Conservation (phyloP, 371 early-diverging fungal species). For the Chytridiales sp. region DNA sequence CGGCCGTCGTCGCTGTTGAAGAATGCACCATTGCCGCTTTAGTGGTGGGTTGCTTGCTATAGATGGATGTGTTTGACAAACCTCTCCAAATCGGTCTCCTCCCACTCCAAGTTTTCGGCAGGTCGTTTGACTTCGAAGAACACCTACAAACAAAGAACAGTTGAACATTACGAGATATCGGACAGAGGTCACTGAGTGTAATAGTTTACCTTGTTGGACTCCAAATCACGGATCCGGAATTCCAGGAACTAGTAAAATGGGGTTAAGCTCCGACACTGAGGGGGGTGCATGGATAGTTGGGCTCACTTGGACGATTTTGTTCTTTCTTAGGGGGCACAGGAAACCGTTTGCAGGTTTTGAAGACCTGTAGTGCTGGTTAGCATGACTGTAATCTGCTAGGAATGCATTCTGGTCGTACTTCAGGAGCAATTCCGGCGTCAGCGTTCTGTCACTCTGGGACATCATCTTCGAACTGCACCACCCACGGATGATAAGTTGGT, state of each 20-base stretch:
- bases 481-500: too few relatives aligned
- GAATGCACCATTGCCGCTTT: conserved; percentile 4
- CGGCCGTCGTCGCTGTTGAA: conserved; percentile 25
- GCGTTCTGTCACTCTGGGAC: too few relatives aligned
- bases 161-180: not conserved
- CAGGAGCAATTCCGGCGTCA: too few relatives aligned
- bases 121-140: conserved; percentile 43
- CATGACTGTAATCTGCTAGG: too few relatives aligned
- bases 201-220: conserved; percentile 28
- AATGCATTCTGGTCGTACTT: too few relatives aligned
- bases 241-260: conserved; percentile 41
- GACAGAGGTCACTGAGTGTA: not conserved
- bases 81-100: conserved; percentile 21
- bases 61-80: not conserved
- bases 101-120: conserved; percentile 29
- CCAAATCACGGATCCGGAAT: conserved; percentile 36
- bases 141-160: conserved; percentile 13
- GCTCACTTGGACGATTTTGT: conserved; percentile 5
- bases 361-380: not conserved
- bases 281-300: too few relatives aligned
- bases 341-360: conserved; percentile 3
- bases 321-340: conserved; percentile 6
- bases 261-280: too few relatives aligned
- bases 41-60: not conserved
- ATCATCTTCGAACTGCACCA: too few relatives aligned